Conservation (phyloP, 306 rosid species). For the Medicago truncatula region DNA sequence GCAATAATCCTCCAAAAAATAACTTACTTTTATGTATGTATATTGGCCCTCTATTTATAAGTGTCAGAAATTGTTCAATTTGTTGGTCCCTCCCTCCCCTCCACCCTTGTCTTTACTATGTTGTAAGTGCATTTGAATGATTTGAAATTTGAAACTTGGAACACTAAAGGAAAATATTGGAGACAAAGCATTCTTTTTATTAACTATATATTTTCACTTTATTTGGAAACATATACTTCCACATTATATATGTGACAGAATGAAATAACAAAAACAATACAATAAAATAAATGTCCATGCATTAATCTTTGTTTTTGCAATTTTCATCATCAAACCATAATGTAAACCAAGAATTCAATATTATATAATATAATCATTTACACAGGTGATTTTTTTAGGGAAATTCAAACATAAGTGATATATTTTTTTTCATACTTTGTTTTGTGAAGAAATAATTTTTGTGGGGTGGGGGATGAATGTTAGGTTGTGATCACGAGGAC, state of each 20-base stretch:
- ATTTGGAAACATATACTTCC: background rate
- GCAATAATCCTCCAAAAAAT: slow-evolving; percentile 35
- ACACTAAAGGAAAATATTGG: background rate
- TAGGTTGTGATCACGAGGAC: slow-evolving; percentile 53
- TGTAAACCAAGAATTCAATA: background rate
- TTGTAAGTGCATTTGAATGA: background rate
- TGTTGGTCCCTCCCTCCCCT: slow-evolving; percentile 51
- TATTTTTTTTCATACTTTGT: background rate
- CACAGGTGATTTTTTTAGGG: background rate
- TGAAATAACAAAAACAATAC: background rate
- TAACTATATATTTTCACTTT: slow-evolving; percentile 1
- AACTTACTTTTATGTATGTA: slow-evolving; percentile 32
- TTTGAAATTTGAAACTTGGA: slow-evolving; percentile 12
- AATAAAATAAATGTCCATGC: background rate
- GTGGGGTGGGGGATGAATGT: slow-evolving; percentile 52
- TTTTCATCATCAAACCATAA: background rate
- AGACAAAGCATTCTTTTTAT: background rate
- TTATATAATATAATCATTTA: background rate
- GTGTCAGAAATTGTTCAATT: slow-evolving; percentile 49
- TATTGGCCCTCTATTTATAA: slow-evolving; percentile 43
- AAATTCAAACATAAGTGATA: background rate
- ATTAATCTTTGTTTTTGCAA: background rate
- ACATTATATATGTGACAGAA: background rate
- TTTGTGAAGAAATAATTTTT: slow-evolving; percentile 17
- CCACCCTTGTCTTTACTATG: slow-evolving; percentile 22